Percentiles rank a stretch among this genome's conserved stretches.
phyloP scores from a whole-genome alignment of 768 basidiomycete species.

The Lyophyllum atratum region DNA sequence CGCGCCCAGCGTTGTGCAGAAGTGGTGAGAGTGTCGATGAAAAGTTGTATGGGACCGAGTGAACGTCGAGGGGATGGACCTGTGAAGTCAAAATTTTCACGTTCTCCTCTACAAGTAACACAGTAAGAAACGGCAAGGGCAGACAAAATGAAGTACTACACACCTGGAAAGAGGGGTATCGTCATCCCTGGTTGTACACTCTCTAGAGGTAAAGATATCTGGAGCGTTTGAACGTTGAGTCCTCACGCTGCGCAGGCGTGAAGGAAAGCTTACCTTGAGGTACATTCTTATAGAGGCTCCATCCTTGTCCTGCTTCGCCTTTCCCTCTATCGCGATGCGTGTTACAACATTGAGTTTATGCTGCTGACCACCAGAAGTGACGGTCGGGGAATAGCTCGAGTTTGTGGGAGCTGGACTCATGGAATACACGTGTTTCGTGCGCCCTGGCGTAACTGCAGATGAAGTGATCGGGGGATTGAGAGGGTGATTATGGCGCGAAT shows the following conservation, averaged over 20 bases:
- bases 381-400: slow-evolving; percentile 46
- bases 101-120: slow-evolving; percentile 62
- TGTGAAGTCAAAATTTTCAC: slow-evolving; percentile 72
- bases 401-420: slow-evolving; percentile 23
- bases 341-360: slow-evolving; percentile 69
- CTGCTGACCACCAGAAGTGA: slow-evolving; percentile 42
- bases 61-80: slow-evolving; percentile 74
- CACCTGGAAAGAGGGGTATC: slow-evolving; percentile 74
- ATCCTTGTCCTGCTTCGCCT: slow-evolving; percentile 64
- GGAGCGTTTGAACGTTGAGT: slow-evolving; percentile 24
- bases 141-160: slow-evolving; percentile 17
- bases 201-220: slow-evolving; percentile 74
- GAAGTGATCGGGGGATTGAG: slow-evolving; percentile 11
- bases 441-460: slow-evolving; percentile 10
- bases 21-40: slow-evolving; percentile 63
- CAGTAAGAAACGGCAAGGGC: neutral
- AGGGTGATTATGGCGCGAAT: slow-evolving; percentile 14
- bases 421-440: slow-evolving; percentile 19
- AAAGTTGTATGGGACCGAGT: slow-evolving; percentile 76
- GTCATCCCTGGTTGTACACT: slow-evolving; percentile 65
- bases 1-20: slow-evolving; percentile 67
- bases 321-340: slow-evolving; percentile 74
- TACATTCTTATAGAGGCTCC: slow-evolving; percentile 74
- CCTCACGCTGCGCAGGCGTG: neutral
- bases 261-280: slow-evolving; percentile 58